Base-by-base conservation (phyloP, 2,329 filamentous ascomycete species). In the Cercospora brassicicola region DNA sequence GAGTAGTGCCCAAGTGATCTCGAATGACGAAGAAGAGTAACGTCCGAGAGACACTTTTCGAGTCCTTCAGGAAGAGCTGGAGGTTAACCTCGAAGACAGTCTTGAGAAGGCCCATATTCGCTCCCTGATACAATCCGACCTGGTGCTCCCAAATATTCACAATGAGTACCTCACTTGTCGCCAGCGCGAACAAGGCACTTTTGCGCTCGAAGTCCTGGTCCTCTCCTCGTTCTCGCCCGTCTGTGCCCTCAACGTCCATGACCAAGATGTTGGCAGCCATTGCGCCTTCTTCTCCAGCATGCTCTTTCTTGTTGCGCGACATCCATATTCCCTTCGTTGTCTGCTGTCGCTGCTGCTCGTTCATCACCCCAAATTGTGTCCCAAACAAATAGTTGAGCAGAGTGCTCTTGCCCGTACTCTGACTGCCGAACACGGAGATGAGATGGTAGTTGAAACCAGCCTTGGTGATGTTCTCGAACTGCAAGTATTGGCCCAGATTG, bases 141-240 rank as follows among this genome's bases (percentile, higher is more conserved):
- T 99, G 95, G 80, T 97, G 94, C 82, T 99, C 95, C 95, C 95
- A 99, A 73, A 99, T 96, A 79, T 99, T 99, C 81, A 99, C 91
- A 78, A 99, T 96, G 74, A 99, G 86, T 62, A 99, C 94, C 83
- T 99, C 95, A 79, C 94, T 98, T 18, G 95, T 99, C 60, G 95
- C 95, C 76, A 99, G 87, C 62, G 95, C 95, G 82, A 99, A 99
- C 20, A 99, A 87, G 26, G 95, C 95, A 80, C 94, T 97, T 84
- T 99, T 99, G 77, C 95, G 88, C 86, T 99, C 95, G 80, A 99
- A 99, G 79, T 99, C 95, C 81, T 99, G 95, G 78, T 99, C 95
- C 81, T 99, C 95, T 72, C 95, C 95, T 73, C 95, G 88, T 83
- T 99, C 95, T 73, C 95, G 89, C 62, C 95, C 95, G 79, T 99